Evolutionary conservation across 352 stramenopile species (phyloP).

Genomic region (Pythium phragmitis): DNA sequence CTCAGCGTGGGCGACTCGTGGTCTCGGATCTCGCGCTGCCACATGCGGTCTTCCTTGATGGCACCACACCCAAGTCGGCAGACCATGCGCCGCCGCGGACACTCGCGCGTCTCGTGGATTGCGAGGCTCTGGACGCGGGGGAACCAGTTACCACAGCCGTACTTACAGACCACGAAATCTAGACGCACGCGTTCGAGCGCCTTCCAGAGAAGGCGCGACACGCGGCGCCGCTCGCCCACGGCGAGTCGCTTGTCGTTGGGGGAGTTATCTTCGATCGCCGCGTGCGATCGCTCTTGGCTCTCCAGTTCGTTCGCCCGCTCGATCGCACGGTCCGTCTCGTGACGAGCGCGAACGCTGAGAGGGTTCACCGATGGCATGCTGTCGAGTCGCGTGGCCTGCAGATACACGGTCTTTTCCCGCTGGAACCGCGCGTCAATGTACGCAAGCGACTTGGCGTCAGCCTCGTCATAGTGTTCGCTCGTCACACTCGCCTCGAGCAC

Average conservation of each 20-base stretch:
- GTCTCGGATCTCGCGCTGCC: constrained; percentile 46
- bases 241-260: constrained; percentile 14
- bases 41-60: constrained; percentile 45
- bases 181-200: constrained; percentile 37
- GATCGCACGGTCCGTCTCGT: constrained; percentile 48
- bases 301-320: constrained; percentile 42
- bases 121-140: constrained; percentile 37
- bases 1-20: constrained; percentile 49
- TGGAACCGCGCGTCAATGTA: constrained; percentile 67
- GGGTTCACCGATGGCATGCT: constrained; percentile 44
- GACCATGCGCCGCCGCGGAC: constrained; percentile 52
- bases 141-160: constrained; percentile 60
- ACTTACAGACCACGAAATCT: constrained; percentile 49
- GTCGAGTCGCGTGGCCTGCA: constrained; percentile 36
- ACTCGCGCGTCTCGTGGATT: constrained; percentile 59
- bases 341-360: constrained; percentile 21
- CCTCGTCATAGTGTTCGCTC: constrained; percentile 47
- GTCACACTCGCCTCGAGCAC: constrained; percentile 52
- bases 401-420: constrained; percentile 56
- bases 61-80: constrained; percentile 65
- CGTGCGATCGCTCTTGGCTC: constrained; percentile 49
- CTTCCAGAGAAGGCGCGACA: constrained; percentile 53
- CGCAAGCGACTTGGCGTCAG: constrained; percentile 36
- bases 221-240: constrained; percentile 47
- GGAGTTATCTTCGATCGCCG: constrained; percentile 41